phyloP scores from a whole-genome alignment of 805 yeast species.

The Candida multigemmis region DNA sequence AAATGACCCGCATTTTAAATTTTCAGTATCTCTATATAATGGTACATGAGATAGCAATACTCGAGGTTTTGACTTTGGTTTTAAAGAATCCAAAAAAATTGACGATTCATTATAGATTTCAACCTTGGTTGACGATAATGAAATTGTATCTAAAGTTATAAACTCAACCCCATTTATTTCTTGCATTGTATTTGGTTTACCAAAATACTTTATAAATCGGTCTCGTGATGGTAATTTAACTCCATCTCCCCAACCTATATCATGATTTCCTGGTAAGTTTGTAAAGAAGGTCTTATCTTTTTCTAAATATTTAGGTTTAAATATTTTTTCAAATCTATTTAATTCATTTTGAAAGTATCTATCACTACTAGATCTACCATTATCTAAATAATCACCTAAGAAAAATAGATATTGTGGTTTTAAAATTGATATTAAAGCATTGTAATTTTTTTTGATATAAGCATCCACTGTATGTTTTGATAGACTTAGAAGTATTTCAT shows the following conservation, averaged over 20 bases:
- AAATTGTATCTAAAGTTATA: constrained; percentile 63
- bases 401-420: constrained; percentile 29
- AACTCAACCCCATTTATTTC: constrained; percentile 22
- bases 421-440: constrained; percentile 18
- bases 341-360: constrained; percentile 19
- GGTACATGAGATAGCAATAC: constrained; percentile 85
- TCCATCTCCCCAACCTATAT: constrained; percentile 79
- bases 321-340: constrained; percentile 23
- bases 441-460: constrained; percentile 28
- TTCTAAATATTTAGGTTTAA: constrained; percentile 9
- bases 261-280: constrained; percentile 83
- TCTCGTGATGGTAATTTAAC: constrained; percentile 36
- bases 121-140: constrained; percentile 50
- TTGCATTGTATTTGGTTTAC: constrained; percentile 16
- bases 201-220: constrained; percentile 23
- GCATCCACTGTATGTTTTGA: constrained; percentile 34
- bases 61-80: constrained; percentile 35
- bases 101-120: constrained; percentile 41
- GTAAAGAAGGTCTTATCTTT: constrained; percentile 18
- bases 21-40: constrained; percentile 54
- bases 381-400: constrained; percentile 34
- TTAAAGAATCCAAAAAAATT: constrained; percentile 36
- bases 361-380: constrained; percentile 26
- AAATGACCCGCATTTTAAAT: constrained; percentile 61
- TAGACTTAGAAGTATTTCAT: constrained; percentile 15